Evolutionary conservation across 257 asterid species (phyloP).

Genomic region (Agastache rugosa): DNA sequence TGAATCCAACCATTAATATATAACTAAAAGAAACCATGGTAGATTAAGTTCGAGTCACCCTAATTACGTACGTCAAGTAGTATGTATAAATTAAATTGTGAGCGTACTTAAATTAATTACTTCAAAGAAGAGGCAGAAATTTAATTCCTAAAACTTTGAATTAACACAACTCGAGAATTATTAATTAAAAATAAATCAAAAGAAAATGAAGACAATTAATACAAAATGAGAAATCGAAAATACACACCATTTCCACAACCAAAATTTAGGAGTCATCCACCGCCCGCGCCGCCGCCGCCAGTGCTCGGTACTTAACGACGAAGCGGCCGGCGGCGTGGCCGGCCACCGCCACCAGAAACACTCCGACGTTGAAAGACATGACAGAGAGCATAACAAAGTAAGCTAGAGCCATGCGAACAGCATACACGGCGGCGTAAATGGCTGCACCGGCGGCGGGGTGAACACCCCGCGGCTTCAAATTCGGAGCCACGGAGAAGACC

Average conservation of each 20-base stretch:
- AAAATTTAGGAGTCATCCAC: background rate
- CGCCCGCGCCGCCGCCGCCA: slow-evolving; percentile 22
- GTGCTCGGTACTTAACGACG: slow-evolving; percentile 45
- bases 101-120: no score
- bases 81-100: no score
- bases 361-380: slow-evolving; percentile 76
- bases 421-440: slow-evolving; percentile 44
- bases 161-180: background rate
- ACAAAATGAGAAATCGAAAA: background rate
- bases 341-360: slow-evolving; percentile 59
- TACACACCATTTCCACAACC: background rate
- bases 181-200: background rate
- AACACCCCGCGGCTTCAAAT: slow-evolving; percentile 25
- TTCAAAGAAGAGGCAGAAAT: no score
- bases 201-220: background rate
- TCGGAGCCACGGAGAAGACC: slow-evolving; percentile 44
- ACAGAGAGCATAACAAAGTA: slow-evolving; percentile 80
- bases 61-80: no score
- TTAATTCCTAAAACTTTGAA: background rate
- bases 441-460: slow-evolving; percentile 42
- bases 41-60: no score
- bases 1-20: no score
- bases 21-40: no score
- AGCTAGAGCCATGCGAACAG: slow-evolving; percentile 63
- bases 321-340: slow-evolving; percentile 63